These are phyloP conservation scores for Fusarium pseudograminearum DNA, from an alignment of 2,329 filamentous ascomycete species.

Conservation along the genomic window DNA sequence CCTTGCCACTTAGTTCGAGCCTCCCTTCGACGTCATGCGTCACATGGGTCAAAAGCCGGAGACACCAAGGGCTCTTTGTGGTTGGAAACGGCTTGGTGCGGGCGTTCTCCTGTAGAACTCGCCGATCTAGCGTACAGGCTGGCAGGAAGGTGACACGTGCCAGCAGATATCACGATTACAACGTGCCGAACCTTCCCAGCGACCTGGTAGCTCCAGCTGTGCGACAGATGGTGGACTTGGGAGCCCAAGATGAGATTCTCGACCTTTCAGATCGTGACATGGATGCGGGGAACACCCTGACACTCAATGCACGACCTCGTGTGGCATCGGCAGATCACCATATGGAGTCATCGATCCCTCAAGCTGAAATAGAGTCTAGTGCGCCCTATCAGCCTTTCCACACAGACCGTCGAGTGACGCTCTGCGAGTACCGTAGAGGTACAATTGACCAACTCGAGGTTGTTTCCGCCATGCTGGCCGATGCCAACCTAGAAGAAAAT, in stretches of 20 bases:
- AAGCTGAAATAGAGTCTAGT: constrained; percentile 94
- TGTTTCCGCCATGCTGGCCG: constrained; percentile 56
- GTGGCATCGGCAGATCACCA: constrained; percentile 55
- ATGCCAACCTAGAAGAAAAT: constrained; percentile 57
- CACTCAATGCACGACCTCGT: constrained; percentile 59
- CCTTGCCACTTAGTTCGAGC: constrained; percentile 69
- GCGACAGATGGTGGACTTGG: constrained; percentile 63
- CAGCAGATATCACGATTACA: constrained; percentile 74
- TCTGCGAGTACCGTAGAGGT: constrained; percentile 71
- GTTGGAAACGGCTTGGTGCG: constrained; percentile 75
- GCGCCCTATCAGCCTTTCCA: constrained; percentile 97
- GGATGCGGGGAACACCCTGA: constrained; percentile 66
- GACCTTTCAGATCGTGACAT: constrained; percentile 65
- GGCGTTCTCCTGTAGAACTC: constrained; percentile 70
- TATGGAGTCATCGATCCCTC: constrained; percentile 74
- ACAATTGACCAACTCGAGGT: constrained; percentile 52
- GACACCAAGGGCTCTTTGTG: constrained; percentile 72
- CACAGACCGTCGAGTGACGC: constrained; percentile 84
- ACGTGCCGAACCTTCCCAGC: constrained; percentile 72
- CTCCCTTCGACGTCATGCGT: constrained; percentile 71
- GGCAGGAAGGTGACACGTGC: constrained; percentile 66
- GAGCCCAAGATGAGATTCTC: constrained; percentile 67
- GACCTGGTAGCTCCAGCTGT: constrained; percentile 68
- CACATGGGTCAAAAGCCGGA: constrained; percentile 73
- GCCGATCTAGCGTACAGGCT: constrained; percentile 66